Conservation (phyloP, 495 filamentous ascomycete species). For the Xylaria bambusicola region DNA sequence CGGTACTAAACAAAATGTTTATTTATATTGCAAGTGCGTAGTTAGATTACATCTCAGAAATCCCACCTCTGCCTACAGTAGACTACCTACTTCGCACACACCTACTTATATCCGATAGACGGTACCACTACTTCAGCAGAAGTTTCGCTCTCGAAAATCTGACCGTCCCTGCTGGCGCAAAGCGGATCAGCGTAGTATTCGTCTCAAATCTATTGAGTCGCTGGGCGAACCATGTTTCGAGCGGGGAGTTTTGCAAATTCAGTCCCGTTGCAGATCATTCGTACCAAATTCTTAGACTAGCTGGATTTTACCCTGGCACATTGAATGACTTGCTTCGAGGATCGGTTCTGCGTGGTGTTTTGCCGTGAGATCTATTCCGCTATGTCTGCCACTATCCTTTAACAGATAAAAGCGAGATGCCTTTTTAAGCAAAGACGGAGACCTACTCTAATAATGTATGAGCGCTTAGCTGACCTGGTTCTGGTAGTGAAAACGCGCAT, state of each 20-base stretch:
- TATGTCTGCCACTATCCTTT: background rate
- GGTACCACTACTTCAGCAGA: background rate
- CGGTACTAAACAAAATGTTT: background rate
- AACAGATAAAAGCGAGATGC: no score
- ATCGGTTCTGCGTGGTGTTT: background rate
- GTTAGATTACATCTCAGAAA: no score
- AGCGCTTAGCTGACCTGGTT: no score
- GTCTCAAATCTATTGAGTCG: slow-evolving; percentile 2
- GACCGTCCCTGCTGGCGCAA: background rate
- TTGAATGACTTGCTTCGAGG: background rate
- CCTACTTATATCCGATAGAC: no score
- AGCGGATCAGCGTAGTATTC: slow-evolving; percentile 13
- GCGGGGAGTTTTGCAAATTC: slow-evolving; percentile 1
- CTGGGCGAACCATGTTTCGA: slow-evolving; percentile 3
- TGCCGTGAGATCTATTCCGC: background rate
- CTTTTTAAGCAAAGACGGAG: no score
- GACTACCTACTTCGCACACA: no score
- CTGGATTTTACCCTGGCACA: background rate
- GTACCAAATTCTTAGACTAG: background rate
- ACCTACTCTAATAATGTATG: no score
- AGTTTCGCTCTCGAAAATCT: background rate
- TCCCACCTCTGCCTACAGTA: no score
- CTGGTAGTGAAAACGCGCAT: no score
- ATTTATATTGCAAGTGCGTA: no score
- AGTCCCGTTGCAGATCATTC: background rate